phyloP scores from a whole-genome alignment of 2,329 filamentous ascomycete genomes.

The Neonectria faginata region DNA sequence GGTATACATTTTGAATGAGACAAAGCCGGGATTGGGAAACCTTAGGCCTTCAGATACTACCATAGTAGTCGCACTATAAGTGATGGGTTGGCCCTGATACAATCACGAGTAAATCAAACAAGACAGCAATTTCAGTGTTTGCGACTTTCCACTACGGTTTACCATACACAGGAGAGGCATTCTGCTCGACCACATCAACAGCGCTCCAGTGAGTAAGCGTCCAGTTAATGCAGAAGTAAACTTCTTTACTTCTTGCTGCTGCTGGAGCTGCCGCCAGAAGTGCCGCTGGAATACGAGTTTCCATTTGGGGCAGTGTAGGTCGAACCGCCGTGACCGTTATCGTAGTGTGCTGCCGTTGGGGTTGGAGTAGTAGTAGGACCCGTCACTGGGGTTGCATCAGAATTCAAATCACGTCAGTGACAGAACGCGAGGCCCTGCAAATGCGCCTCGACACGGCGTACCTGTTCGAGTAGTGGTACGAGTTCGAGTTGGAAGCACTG shows the following conservation, averaged over 20 bases:
- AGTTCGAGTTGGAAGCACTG: conserved; percentile 66
- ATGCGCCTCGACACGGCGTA: conserved; percentile 46
- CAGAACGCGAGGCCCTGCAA: neutral
- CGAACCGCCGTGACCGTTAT: conserved; percentile 67
- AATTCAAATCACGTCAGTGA: neutral
- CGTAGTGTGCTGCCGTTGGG: conserved; percentile 74
- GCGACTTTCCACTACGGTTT: neutral
- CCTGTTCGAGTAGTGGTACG: conserved; percentile 76
- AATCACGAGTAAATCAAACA: neutral
- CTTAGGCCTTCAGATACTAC: neutral
- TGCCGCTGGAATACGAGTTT: conserved; percentile 16
- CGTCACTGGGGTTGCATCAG: conserved; percentile 57
- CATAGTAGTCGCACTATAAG: neutral
- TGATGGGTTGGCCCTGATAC: neutral
- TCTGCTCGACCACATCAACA: neutral
- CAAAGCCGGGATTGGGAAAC: neutral
- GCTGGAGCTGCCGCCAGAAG: conserved; percentile 16
- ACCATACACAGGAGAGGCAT: neutral
- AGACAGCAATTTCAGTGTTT: neutral
- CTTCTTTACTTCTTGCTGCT: conserved; percentile 31
- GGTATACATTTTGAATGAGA: conserved; percentile 10
- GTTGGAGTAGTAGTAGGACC: conserved; percentile 81
- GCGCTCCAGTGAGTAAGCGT: too few species aligned
- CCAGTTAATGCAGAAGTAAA: too few species aligned
- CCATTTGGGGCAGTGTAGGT: conserved; percentile 71